Percentiles rank a stretch among this genome's conserved stretches.
phyloP scores from a whole-genome alignment of 202 grass and related monocot species.

The Cymbopogon flexuosus region DNA sequence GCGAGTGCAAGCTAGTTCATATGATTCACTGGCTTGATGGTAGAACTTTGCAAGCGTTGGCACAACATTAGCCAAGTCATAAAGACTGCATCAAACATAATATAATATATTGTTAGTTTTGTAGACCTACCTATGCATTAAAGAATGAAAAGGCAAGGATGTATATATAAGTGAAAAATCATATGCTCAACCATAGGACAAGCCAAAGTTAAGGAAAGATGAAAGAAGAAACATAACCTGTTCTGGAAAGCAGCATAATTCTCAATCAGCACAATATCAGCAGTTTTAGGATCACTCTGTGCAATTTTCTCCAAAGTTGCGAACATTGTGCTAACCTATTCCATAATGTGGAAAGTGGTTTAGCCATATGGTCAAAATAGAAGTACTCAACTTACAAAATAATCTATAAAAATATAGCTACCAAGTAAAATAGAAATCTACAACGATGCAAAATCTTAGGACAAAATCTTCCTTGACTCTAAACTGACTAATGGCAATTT shows the following conservation, averaged over 20 bases:
- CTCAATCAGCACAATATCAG: conserved; percentile 85
- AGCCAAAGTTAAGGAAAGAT: background rate
- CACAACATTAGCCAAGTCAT: conserved; percentile 96
- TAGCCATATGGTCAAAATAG: conserved; percentile 24
- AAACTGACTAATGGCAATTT: background rate
- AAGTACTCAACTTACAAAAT: background rate
- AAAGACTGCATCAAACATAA: conserved; percentile 70
- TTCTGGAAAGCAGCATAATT: conserved; percentile 99
- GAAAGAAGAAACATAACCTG: conserved; percentile 51
- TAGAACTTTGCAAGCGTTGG: conserved; percentile 95
- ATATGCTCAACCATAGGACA: conserved; percentile 5
- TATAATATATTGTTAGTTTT: conserved; percentile 31
- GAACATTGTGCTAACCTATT: conserved; percentile 96
- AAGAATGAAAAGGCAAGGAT: conserved; percentile 23
- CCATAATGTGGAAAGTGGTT: conserved; percentile 20
- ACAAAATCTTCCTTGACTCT: background rate
- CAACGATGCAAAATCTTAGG: conserved; percentile 11
- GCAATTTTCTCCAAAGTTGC: conserved; percentile 95
- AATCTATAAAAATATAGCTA: conserved; percentile 3
- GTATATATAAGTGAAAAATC: conserved; percentile 20
- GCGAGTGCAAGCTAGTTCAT: conserved; percentile 93
- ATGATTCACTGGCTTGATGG: conserved; percentile 92
- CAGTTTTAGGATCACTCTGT: conserved; percentile 82
- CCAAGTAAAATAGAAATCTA: background rate
- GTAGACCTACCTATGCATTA: conserved; percentile 23